Percentiles rank a stretch among this genome's conserved stretches.
Evolutionary conservation across 2,329 filamentous ascomycete genomes (phyloP).

Genomic region (Verticillium nubilum): DNA sequence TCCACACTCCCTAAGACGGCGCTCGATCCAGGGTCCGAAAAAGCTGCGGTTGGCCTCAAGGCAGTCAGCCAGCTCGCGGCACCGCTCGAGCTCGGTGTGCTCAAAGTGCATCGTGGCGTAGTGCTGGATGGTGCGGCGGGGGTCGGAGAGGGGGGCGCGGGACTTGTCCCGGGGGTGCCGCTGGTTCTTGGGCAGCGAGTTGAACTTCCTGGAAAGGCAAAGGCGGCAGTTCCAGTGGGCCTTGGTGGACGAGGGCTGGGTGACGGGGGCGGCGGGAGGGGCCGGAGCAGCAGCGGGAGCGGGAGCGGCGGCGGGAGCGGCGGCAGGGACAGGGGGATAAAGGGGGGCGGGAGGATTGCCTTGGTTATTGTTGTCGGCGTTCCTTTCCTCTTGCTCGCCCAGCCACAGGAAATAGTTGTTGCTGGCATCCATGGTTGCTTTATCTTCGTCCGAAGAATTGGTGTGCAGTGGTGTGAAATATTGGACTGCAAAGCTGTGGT

Average conservation of each 20-base stretch:
- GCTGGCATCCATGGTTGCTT: too few species aligned
- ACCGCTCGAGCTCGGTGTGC: background rate
- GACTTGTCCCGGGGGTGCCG: conserved; percentile 22
- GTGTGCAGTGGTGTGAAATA: too few species aligned
- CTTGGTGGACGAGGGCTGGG: background rate
- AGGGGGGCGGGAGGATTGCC: too few species aligned
- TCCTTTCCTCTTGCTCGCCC: too few species aligned
- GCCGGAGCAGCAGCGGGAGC: too few species aligned
- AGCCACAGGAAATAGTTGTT: too few species aligned
- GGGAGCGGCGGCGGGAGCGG: too few species aligned
- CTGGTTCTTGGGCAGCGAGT: conserved; percentile 9
- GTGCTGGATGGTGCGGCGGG: background rate
- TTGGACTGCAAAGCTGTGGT: too few species aligned
- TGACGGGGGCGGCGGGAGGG: background rate
- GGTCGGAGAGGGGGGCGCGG: conserved; percentile 6
- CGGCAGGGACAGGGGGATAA: too few species aligned
- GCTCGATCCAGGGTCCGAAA: background rate
- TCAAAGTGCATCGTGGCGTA: background rate
- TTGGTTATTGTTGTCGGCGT: too few species aligned
- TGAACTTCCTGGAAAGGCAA: background rate
- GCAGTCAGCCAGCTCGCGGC: background rate
- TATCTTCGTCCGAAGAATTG: too few species aligned
- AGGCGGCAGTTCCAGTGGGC: background rate
- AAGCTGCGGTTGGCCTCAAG: background rate
- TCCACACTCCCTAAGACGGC: background rate